Conservation (phyloP, 176 grass and related monocot genomes). For the Carex myosuroides region DNA sequence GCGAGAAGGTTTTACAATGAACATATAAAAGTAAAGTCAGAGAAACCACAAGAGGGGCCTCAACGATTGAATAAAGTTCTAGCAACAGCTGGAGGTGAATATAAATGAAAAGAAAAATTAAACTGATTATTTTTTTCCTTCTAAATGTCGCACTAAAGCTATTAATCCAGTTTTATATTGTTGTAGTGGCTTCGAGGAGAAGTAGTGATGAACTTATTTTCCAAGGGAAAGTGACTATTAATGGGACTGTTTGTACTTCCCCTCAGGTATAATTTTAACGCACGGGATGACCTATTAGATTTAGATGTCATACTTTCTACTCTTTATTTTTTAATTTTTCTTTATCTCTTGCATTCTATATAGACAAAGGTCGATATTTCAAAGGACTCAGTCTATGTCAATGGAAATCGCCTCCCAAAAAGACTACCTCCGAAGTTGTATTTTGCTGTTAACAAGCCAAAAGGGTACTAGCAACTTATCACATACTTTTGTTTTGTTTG, state of each 20-base stretch:
- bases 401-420: constrained; percentile 79
- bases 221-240: constrained; percentile 95
- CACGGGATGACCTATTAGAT: neutral
- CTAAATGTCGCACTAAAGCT: neutral
- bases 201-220: constrained; percentile 86
- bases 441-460: constrained; percentile 95
- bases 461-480: constrained; percentile 51
- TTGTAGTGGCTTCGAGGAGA: constrained; percentile 81
- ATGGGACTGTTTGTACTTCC: constrained; percentile 72
- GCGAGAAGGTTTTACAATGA: constrained; percentile 91
- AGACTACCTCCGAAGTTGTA: constrained; percentile 76
- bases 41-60: constrained; percentile 21
- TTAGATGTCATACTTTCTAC: neutral
- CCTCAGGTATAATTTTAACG: constrained; percentile 62
- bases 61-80: constrained; percentile 77
- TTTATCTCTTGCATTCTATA: constrained; percentile 14
- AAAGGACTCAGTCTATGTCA: constrained; percentile 94
- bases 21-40: constrained; percentile 32
- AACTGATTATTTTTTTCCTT: neutral
- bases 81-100: constrained; percentile 68
- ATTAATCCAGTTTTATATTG: constrained; percentile 15
- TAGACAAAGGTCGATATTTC: constrained; percentile 71
- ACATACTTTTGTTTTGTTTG: neutral
- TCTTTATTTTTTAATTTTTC: neutral
- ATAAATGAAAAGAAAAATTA: neutral